These are phyloP conservation scores for Pythium coloratum DNA, from an alignment of 352 stramenopile species.

Conservation along the genomic window DNA sequence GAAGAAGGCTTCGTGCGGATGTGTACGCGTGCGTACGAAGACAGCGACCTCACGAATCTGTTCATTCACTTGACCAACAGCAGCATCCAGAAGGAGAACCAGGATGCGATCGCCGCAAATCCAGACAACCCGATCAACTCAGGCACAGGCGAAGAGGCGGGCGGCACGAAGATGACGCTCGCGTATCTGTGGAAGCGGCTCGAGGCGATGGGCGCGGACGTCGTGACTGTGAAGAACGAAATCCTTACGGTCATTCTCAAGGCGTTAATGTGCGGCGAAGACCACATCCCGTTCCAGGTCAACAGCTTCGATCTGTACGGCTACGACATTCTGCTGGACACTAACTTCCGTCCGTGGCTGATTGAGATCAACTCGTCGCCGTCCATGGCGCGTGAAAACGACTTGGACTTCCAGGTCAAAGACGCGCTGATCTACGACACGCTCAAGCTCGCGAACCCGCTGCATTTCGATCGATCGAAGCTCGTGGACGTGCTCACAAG, in stretches of 20 bases:
- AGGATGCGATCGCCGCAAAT: slow-evolving; percentile 49
- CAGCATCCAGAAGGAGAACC: slow-evolving; percentile 90
- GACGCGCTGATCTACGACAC: slow-evolving; percentile 88
- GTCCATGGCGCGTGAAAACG: slow-evolving; percentile 87
- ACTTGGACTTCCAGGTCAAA: slow-evolving; percentile 90
- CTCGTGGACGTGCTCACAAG: slow-evolving; percentile 68
- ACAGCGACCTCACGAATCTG: slow-evolving; percentile 70
- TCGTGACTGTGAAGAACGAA: slow-evolving; percentile 57
- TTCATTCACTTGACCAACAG: slow-evolving; percentile 96
- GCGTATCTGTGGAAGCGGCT: slow-evolving; percentile 77
- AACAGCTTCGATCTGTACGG: slow-evolving; percentile 95
- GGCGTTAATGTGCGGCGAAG: slow-evolving; percentile 84
- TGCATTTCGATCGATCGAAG: slow-evolving; percentile 75
- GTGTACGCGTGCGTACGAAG: slow-evolving; percentile 82
- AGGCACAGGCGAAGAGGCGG: slow-evolving; percentile 44
- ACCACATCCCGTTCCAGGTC: slow-evolving; percentile 86
- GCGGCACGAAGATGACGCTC: slow-evolving; percentile 82
- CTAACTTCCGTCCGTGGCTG: slow-evolving; percentile 89
- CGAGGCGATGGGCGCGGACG: slow-evolving; percentile 63
- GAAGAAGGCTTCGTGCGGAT: slow-evolving; percentile 92
- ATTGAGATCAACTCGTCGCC: slow-evolving; percentile 96
- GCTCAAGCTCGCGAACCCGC: slow-evolving; percentile 79
- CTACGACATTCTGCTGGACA: slow-evolving; percentile 95
- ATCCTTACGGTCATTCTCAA: slow-evolving; percentile 87
- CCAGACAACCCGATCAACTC: slow-evolving; percentile 44